These are phyloP conservation scores for Fusarium paranaense DNA, from an alignment of 2,329 filamentous ascomycete genomes.

Conservation along the genomic window DNA sequence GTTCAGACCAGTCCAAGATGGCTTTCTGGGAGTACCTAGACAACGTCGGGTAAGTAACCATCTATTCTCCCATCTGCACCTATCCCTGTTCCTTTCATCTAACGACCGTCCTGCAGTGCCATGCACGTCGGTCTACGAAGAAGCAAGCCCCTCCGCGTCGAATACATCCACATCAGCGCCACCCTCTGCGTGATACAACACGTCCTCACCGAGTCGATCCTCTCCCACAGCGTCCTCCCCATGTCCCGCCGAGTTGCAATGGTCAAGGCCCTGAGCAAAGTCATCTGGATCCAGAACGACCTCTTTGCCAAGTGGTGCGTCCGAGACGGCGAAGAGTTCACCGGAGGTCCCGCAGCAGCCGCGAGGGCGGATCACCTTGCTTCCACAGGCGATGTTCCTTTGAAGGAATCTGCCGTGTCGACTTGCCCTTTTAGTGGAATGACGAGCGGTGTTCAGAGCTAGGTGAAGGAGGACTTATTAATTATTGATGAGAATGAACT, in stretches of 20 bases:
- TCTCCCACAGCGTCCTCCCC: constrained; percentile 23
- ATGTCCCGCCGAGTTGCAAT: constrained; percentile 23
- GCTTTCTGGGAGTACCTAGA: constrained; percentile 30
- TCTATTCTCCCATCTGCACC: neutral
- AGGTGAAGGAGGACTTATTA: neutral
- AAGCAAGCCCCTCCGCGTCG: constrained; percentile 19
- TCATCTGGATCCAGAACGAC: constrained; percentile 33
- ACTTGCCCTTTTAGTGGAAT: neutral
- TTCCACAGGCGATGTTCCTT: neutral
- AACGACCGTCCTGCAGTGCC: neutral
- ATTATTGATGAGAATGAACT: neutral
- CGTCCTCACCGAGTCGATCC: constrained; percentile 18
- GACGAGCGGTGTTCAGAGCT: neutral
- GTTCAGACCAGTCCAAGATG: constrained; percentile 26
- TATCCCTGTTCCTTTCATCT: neutral
- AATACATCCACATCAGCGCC: constrained; percentile 30
- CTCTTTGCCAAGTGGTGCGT: constrained; percentile 30
- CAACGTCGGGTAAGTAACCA: constrained; percentile 16
- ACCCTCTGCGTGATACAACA: constrained; percentile 27
- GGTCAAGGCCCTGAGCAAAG: constrained; percentile 29
- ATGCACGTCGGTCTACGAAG: constrained; percentile 26
- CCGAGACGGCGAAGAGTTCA: constrained; percentile 25
- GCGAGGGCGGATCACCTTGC: neutral
- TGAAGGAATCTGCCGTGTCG: neutral
- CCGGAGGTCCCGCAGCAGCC: neutral